Evolutionary conservation across 2,329 filamentous ascomycete species (phyloP), one percentile per base, ranked within the genome.

Genomic region (Cordyceps cicadae): DNA sequence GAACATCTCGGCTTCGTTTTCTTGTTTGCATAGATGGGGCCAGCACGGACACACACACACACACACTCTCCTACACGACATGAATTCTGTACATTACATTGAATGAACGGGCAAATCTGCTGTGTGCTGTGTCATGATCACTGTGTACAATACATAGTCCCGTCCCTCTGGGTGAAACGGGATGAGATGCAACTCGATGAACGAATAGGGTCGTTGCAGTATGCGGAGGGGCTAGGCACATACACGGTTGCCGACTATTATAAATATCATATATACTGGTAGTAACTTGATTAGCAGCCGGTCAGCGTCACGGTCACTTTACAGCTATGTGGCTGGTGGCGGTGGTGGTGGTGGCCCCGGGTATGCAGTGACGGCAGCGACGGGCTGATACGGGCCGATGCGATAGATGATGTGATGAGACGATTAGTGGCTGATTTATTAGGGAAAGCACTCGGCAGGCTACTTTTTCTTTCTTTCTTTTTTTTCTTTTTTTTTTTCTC

Each of bases 1-100:
- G 56, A 59, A 21, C 48, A 59, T 59, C 56, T 52, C 56, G 34
- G 37, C 48, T 53, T 50, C 45, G 12, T 32, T 58, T 32, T 7
- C 43, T 59, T 46, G 43, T 46, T 37, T 37, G 45, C 12, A 43
- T 46, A 57, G 29, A 49, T n/a, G 29, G 21, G 29, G 6, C 43
- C 26, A 57, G 32, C 50, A 29, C 34, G 17, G 17, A 26, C 29
- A 24, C 24, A 24, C 24, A 26, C 29, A 24, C 24, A 24, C 24
- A 24, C 24, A 50, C 6, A 41, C 32, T 51, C 55, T 43, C 34
- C 55, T 29, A 58, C 37, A 58, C 8, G 5, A 37, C 12, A 46
- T 45, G n/a, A 9, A 8, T 29, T 9, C 14, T 15, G 32, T 26
- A 39, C 14, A 53, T 53, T 21, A 14, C 24, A 24, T 2, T 24